Evolutionary conservation across 768 basidiomycete genomes (phyloP), one percentile per base, ranked within the genome.

Genomic region (Rhodotorula taiwanensis): DNA sequence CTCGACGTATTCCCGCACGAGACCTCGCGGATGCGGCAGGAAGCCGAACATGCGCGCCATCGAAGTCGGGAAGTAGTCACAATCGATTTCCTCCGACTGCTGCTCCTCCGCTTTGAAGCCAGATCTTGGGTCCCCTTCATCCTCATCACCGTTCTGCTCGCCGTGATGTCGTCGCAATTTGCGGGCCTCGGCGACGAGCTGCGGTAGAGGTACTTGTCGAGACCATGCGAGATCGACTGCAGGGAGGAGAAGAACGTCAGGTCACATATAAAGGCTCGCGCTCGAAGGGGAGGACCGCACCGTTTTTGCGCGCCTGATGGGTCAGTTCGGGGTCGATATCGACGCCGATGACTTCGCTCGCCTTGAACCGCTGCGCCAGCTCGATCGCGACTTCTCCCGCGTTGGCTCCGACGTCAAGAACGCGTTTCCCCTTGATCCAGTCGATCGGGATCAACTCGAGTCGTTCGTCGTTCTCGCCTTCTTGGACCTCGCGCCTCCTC

Each of bases 381-480:
- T 92, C 88, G 72, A 86, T 86, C 2, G 87, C 86, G 41, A 93
- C 84, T 80, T 81, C 83, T 13, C 90, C 90, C 72, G 88, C 85
- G 74, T 93, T 94, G 73, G 88, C 89, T 1, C 90, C 90, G 0
- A 93, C 76, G 75, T 94, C 90, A 16, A 94, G 79, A 5, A 92
- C 85, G 51, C 79, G 77, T 61, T 82, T 81, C 20, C 75, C 80
- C 5, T 62, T 31, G 69, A 91, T 84, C 39, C 86, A 76, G 2
- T 75, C 68, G 6, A 74, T 44, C 0, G 84, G 84, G 3, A 94
- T 76, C 23, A 85, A 76, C 1, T 80, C 78, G 4, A 94, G 79
- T 21, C 91, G 82, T 0, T 82, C 80, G 73, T 92, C 88, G 39
- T 76, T 76, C 1, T 36, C 30, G 2, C 78, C 72, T 2, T 20